Evolutionary conservation across 2,329 filamentous ascomycete species (phyloP).

Genomic region (Aureobasidium subglaciale): DNA sequence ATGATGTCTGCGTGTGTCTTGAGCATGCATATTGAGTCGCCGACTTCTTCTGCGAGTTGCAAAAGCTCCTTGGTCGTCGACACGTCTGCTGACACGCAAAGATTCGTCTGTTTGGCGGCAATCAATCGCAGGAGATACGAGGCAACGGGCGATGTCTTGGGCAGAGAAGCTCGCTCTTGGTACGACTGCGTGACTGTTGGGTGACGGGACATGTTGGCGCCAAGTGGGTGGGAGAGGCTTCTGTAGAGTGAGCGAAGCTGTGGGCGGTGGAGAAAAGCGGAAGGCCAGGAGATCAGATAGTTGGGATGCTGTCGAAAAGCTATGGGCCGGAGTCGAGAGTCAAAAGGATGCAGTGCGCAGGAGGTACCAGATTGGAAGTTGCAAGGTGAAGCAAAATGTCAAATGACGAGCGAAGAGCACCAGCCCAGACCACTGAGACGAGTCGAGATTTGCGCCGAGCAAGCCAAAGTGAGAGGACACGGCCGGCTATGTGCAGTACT

Average conservation of each 20-base stretch:
- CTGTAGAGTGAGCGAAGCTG: background rate
- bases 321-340: background rate
- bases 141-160: slow-evolving; percentile 38
- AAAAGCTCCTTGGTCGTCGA: slow-evolving; percentile 50
- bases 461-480: slow-evolving; percentile 1
- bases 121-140: slow-evolving; percentile 44
- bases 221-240: background rate
- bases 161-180: slow-evolving; percentile 37
- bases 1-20: slow-evolving; percentile 58
- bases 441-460: slow-evolving; percentile 9
- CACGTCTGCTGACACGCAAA: slow-evolving; percentile 52
- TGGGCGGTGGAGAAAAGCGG: background rate
- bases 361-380: slow-evolving; percentile 7
- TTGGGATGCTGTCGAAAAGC: background rate
- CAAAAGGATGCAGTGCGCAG: background rate
- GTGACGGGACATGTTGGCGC: slow-evolving; percentile 23
- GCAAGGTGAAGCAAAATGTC: background rate
- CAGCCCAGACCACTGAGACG: slow-evolving; percentile 4
- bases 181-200: slow-evolving; percentile 38
- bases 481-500: background rate
- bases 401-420: background rate
- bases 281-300: background rate
- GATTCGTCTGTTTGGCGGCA: slow-evolving; percentile 44
- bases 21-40: slow-evolving; percentile 53
- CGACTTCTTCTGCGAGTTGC: slow-evolving; percentile 50